phyloP scores from a whole-genome alignment of 2,329 filamentous ascomycete genomes.

The Alternaria novae-zelandiae region DNA sequence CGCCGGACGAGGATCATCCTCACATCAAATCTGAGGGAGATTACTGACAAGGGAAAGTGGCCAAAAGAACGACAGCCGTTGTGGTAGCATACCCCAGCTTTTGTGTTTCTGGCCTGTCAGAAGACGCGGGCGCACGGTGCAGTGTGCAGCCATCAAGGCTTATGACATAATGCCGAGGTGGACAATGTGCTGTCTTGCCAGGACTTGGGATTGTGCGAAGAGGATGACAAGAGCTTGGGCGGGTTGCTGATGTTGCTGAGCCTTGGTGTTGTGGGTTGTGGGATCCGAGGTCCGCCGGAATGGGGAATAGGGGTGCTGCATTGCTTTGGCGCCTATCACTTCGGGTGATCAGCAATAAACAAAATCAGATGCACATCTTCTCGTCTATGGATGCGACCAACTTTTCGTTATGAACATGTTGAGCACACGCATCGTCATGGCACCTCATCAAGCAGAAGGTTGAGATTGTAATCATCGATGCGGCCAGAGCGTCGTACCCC shows the following conservation, averaged over 20 bases:
- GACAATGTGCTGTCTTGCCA: background rate
- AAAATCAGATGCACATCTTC: background rate
- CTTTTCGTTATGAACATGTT: background rate
- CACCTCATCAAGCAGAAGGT: background rate
- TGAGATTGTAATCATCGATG: background rate
- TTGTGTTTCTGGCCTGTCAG: conserved; percentile 2
- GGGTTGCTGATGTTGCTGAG: background rate
- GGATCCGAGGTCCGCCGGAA: conserved; percentile 2
- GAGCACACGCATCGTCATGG: background rate
- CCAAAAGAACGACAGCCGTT: conserved; percentile 11
- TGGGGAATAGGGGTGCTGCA: background rate
- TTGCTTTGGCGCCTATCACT: background rate
- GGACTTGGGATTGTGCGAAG: background rate
- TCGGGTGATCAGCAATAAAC: background rate
- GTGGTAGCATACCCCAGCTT: conserved; percentile 11
- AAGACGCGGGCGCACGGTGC: background rate
- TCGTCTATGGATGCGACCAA: background rate
- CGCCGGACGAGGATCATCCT: background rate
- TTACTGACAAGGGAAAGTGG: background rate
- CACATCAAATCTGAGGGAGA: conserved; percentile 1
- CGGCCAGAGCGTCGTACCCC: background rate
- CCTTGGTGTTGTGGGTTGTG: conserved; percentile 2
- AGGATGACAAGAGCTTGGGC: background rate
- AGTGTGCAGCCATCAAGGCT: background rate
- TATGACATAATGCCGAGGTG: conserved; percentile 5